A percentile compares a stretch with the other conserved stretches of the same genome.
Evolutionary conservation across 306 rosid species (phyloP).

Genomic region (Phaseolus lunatus): DNA sequence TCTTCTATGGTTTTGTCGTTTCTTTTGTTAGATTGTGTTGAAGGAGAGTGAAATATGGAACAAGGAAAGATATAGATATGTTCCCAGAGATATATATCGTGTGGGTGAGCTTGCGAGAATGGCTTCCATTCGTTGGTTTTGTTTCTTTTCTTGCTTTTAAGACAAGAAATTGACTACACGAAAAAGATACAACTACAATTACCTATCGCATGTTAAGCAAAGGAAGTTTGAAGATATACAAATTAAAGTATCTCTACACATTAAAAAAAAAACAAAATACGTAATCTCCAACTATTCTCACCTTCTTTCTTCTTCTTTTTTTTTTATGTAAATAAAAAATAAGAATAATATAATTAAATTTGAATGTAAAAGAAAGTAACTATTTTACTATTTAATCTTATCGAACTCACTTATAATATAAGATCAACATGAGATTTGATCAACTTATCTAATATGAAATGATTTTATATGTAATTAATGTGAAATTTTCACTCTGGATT

Average conservation of each 20-base stretch:
- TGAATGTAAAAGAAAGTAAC: too few species aligned
- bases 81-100: neutral
- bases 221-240: neutral
- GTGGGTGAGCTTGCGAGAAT: constrained; percentile 46
- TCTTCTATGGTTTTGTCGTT: constrained; percentile 73
- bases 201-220: constrained; percentile 5
- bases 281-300: neutral
- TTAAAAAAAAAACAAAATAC: neutral
- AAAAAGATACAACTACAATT: constrained; percentile 40
- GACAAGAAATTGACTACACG: constrained; percentile 44
- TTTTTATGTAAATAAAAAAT: neutral
- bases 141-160: constrained; percentile 44
- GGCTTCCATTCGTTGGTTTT: constrained; percentile 46
- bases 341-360: neutral
- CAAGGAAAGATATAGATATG: neutral
- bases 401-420: too few species aligned
- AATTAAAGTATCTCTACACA: neutral
- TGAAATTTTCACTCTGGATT: too few species aligned
- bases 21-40: constrained; percentile 49
- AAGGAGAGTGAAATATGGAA: neutral
- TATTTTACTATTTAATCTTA: too few species aligned
- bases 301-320: neutral
- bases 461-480: too few species aligned
- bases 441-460: too few species aligned
- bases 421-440: too few species aligned